These are phyloP conservation scores for Penicillium tannophilum DNA, from an alignment of 495 filamentous ascomycete species.

Conservation along the genomic window DNA sequence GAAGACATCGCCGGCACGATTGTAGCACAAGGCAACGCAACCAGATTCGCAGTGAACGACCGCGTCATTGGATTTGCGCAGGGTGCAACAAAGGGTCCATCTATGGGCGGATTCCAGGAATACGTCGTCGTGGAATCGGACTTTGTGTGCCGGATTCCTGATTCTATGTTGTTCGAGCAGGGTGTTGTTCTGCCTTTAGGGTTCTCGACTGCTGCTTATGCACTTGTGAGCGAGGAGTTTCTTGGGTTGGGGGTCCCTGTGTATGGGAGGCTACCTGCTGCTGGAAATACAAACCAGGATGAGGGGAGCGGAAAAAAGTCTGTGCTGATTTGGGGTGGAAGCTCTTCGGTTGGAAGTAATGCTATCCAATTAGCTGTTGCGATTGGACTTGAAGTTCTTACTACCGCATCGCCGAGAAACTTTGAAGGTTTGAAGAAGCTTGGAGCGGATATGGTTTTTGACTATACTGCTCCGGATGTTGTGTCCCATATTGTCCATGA, in stretches of 20 bases:
- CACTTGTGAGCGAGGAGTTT: constrained; percentile 46
- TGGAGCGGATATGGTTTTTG: constrained; percentile 56
- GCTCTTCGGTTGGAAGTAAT: constrained; percentile 56
- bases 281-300: constrained; percentile 17
- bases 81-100: constrained; percentile 16
- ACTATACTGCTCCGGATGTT: constrained; percentile 51
- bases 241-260: constrained; percentile 43
- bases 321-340: constrained; percentile 62
- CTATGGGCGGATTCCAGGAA: constrained; percentile 47
- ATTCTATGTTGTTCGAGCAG: constrained; percentile 43
- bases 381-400: constrained; percentile 55
- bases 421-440: constrained; percentile 49
- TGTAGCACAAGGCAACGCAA: constrained; percentile 45
- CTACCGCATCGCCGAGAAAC: constrained; percentile 54
- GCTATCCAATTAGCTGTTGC: constrained; percentile 60
- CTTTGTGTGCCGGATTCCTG: constrained; percentile 49
- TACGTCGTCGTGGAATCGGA: constrained; percentile 42
- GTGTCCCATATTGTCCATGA: constrained; percentile 24
- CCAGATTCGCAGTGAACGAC: constrained; percentile 44
- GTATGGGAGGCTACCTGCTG: neutral
- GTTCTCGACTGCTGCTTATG: constrained; percentile 54
- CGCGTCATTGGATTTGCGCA: constrained; percentile 27
- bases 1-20: constrained; percentile 58
- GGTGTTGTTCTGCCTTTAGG: constrained; percentile 56
- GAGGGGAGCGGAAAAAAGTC: constrained; percentile 26